These are phyloP conservation scores for Penicillium frequentans DNA, from an alignment of 2,329 filamentous ascomycete species.

Conservation along the genomic window DNA sequence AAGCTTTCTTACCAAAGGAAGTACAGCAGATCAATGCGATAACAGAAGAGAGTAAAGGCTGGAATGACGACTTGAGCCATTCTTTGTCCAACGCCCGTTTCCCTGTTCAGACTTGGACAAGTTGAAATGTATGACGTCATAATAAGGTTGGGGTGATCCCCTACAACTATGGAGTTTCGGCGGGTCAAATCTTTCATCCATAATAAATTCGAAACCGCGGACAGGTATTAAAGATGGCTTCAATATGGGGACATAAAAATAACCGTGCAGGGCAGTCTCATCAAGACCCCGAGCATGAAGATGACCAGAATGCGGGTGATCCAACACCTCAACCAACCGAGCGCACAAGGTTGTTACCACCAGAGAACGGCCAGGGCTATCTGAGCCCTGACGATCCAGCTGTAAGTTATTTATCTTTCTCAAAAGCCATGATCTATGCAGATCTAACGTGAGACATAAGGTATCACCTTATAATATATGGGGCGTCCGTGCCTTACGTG, in stretches of 20 bases:
- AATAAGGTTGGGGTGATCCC: too few species aligned
- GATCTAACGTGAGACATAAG: conserved; percentile 22
- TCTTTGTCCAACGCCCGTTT: too few species aligned
- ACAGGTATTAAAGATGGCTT: conserved; percentile 10
- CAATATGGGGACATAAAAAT: conserved; percentile 12
- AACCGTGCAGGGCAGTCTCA: neutral
- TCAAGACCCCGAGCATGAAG: neutral
- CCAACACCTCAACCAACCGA: conserved; percentile 25
- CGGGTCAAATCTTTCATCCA: neutral
- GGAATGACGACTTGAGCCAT: too few species aligned
- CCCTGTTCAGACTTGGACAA: too few species aligned
- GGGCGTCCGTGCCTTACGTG: conserved; percentile 78
- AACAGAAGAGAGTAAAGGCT: too few species aligned
- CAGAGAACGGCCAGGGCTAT: conserved; percentile 7
- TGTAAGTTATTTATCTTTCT: conserved; percentile 1
- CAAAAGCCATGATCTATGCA: neutral
- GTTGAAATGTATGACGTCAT: too few species aligned
- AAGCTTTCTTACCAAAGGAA: too few species aligned
- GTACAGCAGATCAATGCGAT: too few species aligned
- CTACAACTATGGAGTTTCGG: too few species aligned
- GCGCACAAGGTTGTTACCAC: conserved; percentile 24
- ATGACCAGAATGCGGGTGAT: conserved; percentile 3
- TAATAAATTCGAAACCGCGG: neutral
- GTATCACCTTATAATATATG: conserved; percentile 93
- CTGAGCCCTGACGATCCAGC: conserved; percentile 26